Percentiles rank a stretch among this genome's conserved stretches.
Evolutionary conservation across 139 green algal genomes (phyloP).

Genomic region (Chlorella sorokiniana): DNA sequence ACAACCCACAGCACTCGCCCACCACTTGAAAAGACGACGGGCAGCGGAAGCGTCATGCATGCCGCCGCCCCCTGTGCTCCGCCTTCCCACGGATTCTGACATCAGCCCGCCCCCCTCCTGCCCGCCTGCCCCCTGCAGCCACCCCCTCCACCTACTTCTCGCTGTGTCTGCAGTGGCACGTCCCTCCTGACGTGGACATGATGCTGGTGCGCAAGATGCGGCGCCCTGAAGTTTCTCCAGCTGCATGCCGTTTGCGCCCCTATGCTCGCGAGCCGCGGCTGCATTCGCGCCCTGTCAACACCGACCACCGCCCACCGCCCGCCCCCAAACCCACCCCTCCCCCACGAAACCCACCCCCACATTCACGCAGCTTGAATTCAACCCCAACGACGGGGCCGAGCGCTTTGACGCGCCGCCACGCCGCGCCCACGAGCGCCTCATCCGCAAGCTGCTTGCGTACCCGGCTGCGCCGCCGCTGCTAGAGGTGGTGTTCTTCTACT

Average conservation of each 20-base stretch:
- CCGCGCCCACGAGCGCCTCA: background rate
- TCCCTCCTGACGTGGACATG: background rate
- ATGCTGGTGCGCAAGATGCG: background rate
- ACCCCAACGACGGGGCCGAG: background rate
- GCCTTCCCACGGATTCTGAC: no score
- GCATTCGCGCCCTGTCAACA: no score
- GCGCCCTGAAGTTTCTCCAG: no score
- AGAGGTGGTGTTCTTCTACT: slow-evolving; percentile 1
- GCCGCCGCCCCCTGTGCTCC: no score
- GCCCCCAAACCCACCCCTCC: no score
- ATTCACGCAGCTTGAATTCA: background rate
- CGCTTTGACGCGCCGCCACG: background rate
- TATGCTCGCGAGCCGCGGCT: no score
- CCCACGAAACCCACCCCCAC: no score
- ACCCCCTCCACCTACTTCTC: slow-evolving; percentile 8
- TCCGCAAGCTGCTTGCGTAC: background rate
- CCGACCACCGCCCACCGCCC: no score
- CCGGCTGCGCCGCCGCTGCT: background rate
- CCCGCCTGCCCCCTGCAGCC: background rate
- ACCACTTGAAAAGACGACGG: no score
- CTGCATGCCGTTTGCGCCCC: no score
- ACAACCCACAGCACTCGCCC: no score
- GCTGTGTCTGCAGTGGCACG: background rate
- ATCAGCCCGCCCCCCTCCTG: background rate
- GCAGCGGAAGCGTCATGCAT: no score